Evolutionary conservation across 2,329 filamentous ascomycete species (phyloP).

Genomic region (Trichoderma gracile): DNA sequence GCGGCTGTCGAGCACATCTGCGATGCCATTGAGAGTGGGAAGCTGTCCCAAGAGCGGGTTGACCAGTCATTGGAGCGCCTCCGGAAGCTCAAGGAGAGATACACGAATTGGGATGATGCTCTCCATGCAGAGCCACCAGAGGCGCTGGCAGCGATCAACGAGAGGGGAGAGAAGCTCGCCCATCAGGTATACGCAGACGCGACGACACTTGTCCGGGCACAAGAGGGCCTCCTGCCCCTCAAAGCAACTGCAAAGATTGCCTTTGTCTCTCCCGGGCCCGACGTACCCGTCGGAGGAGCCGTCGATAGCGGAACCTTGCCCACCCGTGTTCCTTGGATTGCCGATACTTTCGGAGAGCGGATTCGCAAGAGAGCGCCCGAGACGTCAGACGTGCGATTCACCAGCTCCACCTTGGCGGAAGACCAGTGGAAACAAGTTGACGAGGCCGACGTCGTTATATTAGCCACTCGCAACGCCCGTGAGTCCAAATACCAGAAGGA

Average conservation of each 20-base stretch:
- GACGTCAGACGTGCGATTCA: constrained; percentile 31
- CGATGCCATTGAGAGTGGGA: constrained; percentile 27
- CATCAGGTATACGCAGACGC: constrained; percentile 29
- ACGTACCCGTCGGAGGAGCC: constrained; percentile 32
- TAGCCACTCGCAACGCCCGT: constrained; percentile 33
- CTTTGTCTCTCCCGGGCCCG: constrained; percentile 33
- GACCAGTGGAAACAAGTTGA: constrained; percentile 31
- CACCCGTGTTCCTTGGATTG: constrained; percentile 34
- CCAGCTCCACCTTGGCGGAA: constrained; percentile 25
- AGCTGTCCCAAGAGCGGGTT: constrained; percentile 27
- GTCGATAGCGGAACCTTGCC: constrained; percentile 31
- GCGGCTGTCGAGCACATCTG: constrained; percentile 33
- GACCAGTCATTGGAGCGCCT: constrained; percentile 30
- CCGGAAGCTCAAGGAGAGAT: constrained; percentile 29
- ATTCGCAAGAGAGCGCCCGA: constrained; percentile 27
- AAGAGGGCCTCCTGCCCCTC: constrained; percentile 28
- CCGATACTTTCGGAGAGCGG: constrained; percentile 30
- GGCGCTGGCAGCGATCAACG: constrained; percentile 27
- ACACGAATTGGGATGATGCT: constrained; percentile 32
- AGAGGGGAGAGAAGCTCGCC: constrained; percentile 28
- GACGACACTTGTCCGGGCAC: constrained; percentile 30
- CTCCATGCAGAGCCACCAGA: constrained; percentile 22
- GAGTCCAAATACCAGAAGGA: constrained; percentile 32
- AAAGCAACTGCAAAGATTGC: constrained; percentile 28
- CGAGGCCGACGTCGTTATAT: constrained; percentile 30